Evolutionary conservation across 192 early-diverging fungal species (phyloP).

Genomic region (Podila horticola): DNA sequence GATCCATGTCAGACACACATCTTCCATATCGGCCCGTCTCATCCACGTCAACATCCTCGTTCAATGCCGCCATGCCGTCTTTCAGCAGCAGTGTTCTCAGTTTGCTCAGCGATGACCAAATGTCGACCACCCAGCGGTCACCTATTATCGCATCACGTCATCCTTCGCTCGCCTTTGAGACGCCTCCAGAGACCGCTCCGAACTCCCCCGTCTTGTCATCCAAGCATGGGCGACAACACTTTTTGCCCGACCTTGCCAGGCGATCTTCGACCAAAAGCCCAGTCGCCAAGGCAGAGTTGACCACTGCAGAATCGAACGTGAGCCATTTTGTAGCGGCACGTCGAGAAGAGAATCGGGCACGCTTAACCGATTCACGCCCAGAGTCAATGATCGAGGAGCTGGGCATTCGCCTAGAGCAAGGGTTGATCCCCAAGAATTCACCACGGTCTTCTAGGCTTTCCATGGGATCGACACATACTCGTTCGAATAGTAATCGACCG

Average conservation of each 20-base stretch:
- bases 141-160: background rate
- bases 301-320: conserved; percentile 27
- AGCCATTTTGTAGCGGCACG: conserved; percentile 35
- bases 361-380: background rate
- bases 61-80: conserved; percentile 27
- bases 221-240: conserved; percentile 3
- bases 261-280: conserved; percentile 39
- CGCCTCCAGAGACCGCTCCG: conserved; percentile 41
- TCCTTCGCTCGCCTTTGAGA: conserved; percentile 23
- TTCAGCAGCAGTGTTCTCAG: conserved; percentile 44
- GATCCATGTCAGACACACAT: conserved; percentile 25
- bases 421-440: background rate
- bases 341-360: background rate
- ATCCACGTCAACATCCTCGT: conserved; percentile 21
- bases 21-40: conserved; percentile 18
- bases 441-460: background rate
- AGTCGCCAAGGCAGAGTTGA: conserved; percentile 23
- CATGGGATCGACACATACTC: background rate
- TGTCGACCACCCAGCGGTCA: conserved; percentile 6
- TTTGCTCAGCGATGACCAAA: conserved; percentile 37
- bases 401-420: background rate
- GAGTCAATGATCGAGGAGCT: background rate
- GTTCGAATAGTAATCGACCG: background rate
- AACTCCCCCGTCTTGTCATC: conserved; percentile 17
- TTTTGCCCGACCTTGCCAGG: conserved; percentile 30